Evolutionary conservation across 768 basidiomycete genomes (phyloP).

Genomic region (Suillus subluteus): DNA sequence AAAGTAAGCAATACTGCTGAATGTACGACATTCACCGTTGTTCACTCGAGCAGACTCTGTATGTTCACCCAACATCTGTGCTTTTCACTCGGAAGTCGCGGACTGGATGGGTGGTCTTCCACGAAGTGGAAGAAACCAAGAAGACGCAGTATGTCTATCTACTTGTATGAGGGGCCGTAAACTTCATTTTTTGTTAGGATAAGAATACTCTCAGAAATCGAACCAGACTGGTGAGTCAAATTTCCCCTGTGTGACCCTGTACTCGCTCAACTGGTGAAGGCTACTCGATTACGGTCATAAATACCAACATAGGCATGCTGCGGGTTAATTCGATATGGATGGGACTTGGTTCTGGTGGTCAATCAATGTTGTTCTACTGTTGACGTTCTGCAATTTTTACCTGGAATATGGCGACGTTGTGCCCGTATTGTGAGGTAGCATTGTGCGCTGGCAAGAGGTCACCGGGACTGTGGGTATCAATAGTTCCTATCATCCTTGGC

Average conservation of each 20-base stretch:
- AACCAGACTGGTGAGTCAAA: constrained; percentile 81
- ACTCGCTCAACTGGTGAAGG: constrained; percentile 33
- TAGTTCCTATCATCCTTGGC: too few relatives aligned
- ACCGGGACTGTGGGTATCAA: neutral
- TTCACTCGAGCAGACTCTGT: constrained; percentile 57
- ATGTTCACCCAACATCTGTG: constrained; percentile 93
- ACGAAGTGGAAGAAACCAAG: constrained; percentile 96
- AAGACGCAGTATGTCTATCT: constrained; percentile 74
- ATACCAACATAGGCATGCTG: constrained; percentile 38
- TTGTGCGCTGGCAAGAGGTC: neutral
- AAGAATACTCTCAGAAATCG: constrained; percentile 90
- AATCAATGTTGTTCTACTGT: neutral
- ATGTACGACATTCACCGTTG: neutral
- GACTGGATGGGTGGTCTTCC: constrained; percentile 92
- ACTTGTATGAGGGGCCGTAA: neutral
- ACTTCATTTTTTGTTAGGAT: constrained; percentile 56
- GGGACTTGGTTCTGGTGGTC: neutral
- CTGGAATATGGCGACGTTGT: neutral
- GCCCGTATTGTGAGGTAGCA: neutral
- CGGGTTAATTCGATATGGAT: neutral
- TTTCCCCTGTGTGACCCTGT: neutral
- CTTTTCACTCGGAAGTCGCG: constrained; percentile 91
- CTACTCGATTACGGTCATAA: constrained; percentile 55
- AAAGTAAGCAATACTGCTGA: constrained; percentile 51
- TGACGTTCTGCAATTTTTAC: neutral